Base-by-base conservation (phyloP, 371 early-diverging fungal species). In the Lichtheimia corymbifera region DNA sequence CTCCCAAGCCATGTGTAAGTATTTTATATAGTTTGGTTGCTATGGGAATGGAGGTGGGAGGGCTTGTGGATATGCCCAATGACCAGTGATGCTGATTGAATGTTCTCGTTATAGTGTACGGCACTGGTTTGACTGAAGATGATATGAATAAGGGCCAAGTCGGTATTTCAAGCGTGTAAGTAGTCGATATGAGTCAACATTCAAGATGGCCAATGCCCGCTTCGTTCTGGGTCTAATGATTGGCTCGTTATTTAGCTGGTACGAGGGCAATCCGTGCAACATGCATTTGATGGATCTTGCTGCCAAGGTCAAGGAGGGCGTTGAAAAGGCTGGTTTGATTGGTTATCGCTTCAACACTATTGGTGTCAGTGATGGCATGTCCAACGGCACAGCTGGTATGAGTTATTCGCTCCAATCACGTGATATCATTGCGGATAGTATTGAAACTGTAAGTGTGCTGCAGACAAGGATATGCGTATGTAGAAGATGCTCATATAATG, bases 201-300 rank as follows among this genome's bases (percentile, higher is more conserved):
- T 6, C 11, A 11, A 35, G 35, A 9, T 35, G 28, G 35, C 35
- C 35, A 35, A 35, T 35, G 35, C 35, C 35, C 35, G 35, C 35
- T 2, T 11, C 35, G 6, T 35, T 35, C 11, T 35, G 35, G 35
- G 9, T 6, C 35, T 35, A 35, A 35, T 35, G 35, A 35, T 35
- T 35, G 35, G 35, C 35, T 35, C 35, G 35, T 17, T 5, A 11
- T 30, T 41, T 72, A 89, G 90, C 6, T 95, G 97, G 94, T 96
- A 93, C 73, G 97, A 98, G 71, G 98, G 98, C 62, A 98, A 98
- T 81, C 97, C 98, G 17, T 98, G 98, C 84, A 98, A 98, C 81
- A 98, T 98, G 98, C 98, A 98, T 66, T 84, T 98, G 61, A 82
- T 91, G 67, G 94, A 94, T 65, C 83, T 98, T 22, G 85, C 97